Conservation (phyloP, 805 yeast species). For the Saccharomycodes ludwigii region DNA sequence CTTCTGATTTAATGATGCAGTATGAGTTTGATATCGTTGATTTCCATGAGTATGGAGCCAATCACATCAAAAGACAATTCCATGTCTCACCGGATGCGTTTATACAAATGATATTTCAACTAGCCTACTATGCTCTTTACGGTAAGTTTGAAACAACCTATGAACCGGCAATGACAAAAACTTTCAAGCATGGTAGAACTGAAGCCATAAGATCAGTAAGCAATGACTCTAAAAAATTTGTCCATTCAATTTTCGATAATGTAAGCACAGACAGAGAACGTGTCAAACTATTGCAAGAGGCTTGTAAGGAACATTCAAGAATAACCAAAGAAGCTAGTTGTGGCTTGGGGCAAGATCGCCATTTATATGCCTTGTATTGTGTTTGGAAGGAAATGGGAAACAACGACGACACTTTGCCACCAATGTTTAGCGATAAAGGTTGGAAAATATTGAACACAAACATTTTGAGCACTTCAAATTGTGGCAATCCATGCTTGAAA, state of each 20-base stretch:
- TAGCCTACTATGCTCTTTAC: slow-evolving; percentile 81
- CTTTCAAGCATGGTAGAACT: slow-evolving; percentile 79
- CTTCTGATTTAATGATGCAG: slow-evolving; percentile 78
- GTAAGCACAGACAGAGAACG: slow-evolving; percentile 44
- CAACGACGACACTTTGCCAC: slow-evolving; percentile 37
- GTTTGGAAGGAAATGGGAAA: slow-evolving; percentile 50
- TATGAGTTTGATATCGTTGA: slow-evolving; percentile 78
- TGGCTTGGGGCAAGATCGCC: slow-evolving; percentile 90
- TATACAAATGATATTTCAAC: slow-evolving; percentile 87
- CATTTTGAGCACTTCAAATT: slow-evolving; percentile 71
- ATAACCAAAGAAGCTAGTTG: slow-evolving; percentile 57
- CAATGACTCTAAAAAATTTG: slow-evolving; percentile 67
- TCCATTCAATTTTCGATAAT: slow-evolving; percentile 70
- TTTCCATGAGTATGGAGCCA: slow-evolving; percentile 57
- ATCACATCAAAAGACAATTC: slow-evolving; percentile 59
- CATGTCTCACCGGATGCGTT: slow-evolving; percentile 91
- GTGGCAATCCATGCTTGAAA: slow-evolving; percentile 84
- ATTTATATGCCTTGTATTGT: slow-evolving; percentile 74
- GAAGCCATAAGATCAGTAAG: slow-evolving; percentile 85
- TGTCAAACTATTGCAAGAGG: slow-evolving; percentile 44
- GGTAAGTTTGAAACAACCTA: slow-evolving; percentile 90
- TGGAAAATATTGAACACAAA: slow-evolving; percentile 81
- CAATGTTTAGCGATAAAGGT: slow-evolving; percentile 71
- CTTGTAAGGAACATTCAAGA: slow-evolving; percentile 57
- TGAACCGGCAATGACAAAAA: slow-evolving; percentile 94